A percentile compares a stretch with the other conserved stretches of the same genome.
phyloP scores from a whole-genome alignment of 208 protist genomes.

The Balamuthia mandrillaris region DNA sequence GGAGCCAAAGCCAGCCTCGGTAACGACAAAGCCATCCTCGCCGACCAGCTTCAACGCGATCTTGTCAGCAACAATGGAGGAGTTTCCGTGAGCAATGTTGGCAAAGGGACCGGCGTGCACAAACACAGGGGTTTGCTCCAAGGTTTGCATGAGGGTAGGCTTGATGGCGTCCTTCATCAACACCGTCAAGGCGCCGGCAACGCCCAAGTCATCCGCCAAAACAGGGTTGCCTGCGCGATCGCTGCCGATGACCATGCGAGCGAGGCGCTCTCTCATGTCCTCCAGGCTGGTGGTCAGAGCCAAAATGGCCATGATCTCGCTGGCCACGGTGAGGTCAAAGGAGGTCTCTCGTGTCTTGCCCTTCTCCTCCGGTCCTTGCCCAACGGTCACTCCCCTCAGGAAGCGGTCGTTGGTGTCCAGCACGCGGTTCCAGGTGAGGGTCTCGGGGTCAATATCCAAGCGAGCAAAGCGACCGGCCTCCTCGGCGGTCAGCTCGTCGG shows the following conservation, averaged over 20 bases:
- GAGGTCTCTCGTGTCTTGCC: conserved; percentile 69
- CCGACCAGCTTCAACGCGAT: conserved; percentile 90
- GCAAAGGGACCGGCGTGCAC: conserved; percentile 97
- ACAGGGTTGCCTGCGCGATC: conserved; percentile 35
- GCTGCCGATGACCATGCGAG: conserved; percentile 70
- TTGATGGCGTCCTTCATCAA: conserved; percentile 93
- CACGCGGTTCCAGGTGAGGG: conserved; percentile 94
- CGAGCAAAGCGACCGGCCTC: conserved; percentile 81
- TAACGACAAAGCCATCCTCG: conserved; percentile 91
- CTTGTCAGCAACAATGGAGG: conserved; percentile 89
- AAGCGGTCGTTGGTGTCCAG: conserved; percentile 94
- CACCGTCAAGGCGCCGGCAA: conserved; percentile 85
- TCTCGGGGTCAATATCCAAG: conserved; percentile 90
- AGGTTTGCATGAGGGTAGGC: conserved; percentile 95
- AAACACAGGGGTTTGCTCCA: conserved; percentile 89
- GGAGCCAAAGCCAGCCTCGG: conserved; percentile 85
- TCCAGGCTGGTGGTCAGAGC: conserved; percentile 85
- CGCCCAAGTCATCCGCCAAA: conserved; percentile 68
- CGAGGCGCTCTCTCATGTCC: conserved; percentile 88
- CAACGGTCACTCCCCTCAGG: conserved; percentile 91
- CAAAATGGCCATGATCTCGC: conserved; percentile 96
- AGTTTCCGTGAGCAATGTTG: conserved; percentile 98
- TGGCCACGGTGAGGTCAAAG: conserved; percentile 95
- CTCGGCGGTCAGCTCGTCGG: conserved; percentile 76
- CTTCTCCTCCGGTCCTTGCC: conserved; percentile 86